Evolutionary conservation across 306 rosid genomes (phyloP).

Genomic region (Mimosa bimucronata): DNA sequence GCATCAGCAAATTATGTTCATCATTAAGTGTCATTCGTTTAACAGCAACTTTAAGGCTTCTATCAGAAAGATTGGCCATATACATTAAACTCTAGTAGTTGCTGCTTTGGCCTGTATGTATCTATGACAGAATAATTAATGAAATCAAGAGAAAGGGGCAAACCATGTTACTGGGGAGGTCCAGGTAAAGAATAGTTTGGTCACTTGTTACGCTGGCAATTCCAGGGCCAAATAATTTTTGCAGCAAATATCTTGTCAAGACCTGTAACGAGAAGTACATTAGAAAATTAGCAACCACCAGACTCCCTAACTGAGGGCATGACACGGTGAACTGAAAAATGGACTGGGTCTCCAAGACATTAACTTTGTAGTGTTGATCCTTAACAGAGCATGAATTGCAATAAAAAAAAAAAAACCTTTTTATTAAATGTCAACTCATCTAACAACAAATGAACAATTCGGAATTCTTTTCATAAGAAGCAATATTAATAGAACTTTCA

Average conservation of each 20-base stretch:
- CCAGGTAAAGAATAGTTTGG: constrained; percentile 50
- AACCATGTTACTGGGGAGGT: constrained; percentile 75
- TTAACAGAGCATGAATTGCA: not conserved
- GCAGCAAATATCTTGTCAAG: constrained; percentile 57
- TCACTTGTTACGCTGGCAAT: constrained; percentile 48
- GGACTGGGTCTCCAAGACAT: not conserved
- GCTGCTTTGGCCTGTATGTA: not conserved
- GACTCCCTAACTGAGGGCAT: not conserved
- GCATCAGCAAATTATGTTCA: not conserved
- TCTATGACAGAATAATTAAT: not conserved
- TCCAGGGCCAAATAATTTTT: constrained; percentile 59
- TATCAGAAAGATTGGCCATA: not conserved
- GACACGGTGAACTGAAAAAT: not conserved
- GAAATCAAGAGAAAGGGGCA: constrained; percentile 30
- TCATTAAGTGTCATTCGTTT: not conserved
- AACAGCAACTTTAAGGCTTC: not conserved
- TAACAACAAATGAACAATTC: not conserved
- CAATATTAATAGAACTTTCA: not conserved
- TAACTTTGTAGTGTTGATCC: not conserved
- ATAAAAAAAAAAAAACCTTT: too few relatives aligned
- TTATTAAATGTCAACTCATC: not conserved
- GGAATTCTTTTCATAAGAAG: not conserved
- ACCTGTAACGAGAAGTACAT: constrained; percentile 25
- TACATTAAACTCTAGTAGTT: not conserved
- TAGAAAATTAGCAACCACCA: not conserved